A percentile compares a stretch with the other conserved stretches of the same genome.
Evolutionary conservation across 768 basidiomycete species (phyloP).

Genomic region (Pleurotus sapidus): DNA sequence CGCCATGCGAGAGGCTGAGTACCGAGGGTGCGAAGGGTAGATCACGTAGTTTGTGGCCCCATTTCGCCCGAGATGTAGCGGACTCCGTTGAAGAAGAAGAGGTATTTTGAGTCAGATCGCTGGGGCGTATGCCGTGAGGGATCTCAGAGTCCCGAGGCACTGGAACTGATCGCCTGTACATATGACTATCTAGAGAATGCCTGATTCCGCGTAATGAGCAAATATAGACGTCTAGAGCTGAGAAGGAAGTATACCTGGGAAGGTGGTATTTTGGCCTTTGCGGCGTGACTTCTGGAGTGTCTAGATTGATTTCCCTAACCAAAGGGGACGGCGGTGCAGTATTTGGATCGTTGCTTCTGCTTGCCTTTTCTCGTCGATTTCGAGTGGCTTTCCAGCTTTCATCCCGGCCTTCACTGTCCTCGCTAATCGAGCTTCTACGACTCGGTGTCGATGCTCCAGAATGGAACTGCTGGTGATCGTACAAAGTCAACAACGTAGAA

Average conservation of each 20-base stretch:
- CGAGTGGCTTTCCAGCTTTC: slow-evolving; percentile 9
- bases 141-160: not conserved
- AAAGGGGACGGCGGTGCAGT: slow-evolving; percentile 6
- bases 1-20: slow-evolving; percentile 15
- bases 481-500: slow-evolving; percentile 62
- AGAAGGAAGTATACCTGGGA: slow-evolving; percentile 39
- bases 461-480: slow-evolving; percentile 35
- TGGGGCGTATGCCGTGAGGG: not conserved
- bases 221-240: not conserved
- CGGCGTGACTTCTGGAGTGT: slow-evolving; percentile 12
- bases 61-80: slow-evolving; percentile 18
- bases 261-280: slow-evolving; percentile 63
- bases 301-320: slow-evolving; percentile 5
- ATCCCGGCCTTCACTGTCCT: slow-evolving; percentile 8
- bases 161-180: not conserved
- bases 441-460: slow-evolving; percentile 19
- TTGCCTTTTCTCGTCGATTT: slow-evolving; percentile 4
- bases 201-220: slow-evolving; percentile 8
- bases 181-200: slow-evolving; percentile 21
- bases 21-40: slow-evolving; percentile 12
- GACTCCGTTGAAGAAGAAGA: not conserved
- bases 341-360: not conserved
- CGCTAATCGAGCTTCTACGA: not conserved
- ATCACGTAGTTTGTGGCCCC: slow-evolving; percentile 24
- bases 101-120: not conserved